phyloP scores from a whole-genome alignment of 2,329 filamentous ascomycete genomes.

The Beauveria pseudobassiana region DNA sequence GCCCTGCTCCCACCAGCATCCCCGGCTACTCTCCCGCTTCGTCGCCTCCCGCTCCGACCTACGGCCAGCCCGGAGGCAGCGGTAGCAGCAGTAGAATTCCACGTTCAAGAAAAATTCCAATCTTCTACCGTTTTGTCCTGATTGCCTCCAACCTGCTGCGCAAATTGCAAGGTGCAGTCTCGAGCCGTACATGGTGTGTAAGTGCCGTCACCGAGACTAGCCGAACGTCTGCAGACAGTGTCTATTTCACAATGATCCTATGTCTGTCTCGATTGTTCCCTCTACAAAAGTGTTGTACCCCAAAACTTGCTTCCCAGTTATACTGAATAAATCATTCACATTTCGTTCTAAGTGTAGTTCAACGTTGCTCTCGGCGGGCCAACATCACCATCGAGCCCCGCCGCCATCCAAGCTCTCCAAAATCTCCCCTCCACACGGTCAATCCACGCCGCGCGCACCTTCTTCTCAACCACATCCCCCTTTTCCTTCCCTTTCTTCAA shows the following conservation, averaged over 20 bases:
- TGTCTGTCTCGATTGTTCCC: too few species aligned
- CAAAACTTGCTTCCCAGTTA: too few species aligned
- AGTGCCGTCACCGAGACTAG: too few species aligned
- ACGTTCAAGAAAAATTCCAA: too few species aligned
- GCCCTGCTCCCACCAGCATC: conserved; percentile 2
- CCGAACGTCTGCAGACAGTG: too few species aligned
- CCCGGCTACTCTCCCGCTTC: not conserved
- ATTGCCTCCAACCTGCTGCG: too few species aligned
- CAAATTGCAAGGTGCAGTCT: too few species aligned
- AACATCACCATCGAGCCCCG: not conserved
- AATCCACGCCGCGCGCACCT: not conserved
- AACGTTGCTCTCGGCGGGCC: not conserved
- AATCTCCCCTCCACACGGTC: not conserved
- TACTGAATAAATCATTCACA: too few species aligned
- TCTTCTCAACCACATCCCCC: not conserved
- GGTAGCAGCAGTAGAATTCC: not conserved
- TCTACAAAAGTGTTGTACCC: not conserved
- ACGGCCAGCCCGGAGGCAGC: conserved; percentile 1
- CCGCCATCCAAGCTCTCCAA: not conserved
- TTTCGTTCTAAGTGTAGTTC: not conserved
- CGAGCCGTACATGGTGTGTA: too few species aligned
- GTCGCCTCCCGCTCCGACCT: not conserved
- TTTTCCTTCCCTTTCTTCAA: too few species aligned
- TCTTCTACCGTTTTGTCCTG: too few species aligned
- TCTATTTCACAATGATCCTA: too few species aligned